Conservation (phyloP, 306 rosid genomes). For the Prunus campanulata region DNA sequence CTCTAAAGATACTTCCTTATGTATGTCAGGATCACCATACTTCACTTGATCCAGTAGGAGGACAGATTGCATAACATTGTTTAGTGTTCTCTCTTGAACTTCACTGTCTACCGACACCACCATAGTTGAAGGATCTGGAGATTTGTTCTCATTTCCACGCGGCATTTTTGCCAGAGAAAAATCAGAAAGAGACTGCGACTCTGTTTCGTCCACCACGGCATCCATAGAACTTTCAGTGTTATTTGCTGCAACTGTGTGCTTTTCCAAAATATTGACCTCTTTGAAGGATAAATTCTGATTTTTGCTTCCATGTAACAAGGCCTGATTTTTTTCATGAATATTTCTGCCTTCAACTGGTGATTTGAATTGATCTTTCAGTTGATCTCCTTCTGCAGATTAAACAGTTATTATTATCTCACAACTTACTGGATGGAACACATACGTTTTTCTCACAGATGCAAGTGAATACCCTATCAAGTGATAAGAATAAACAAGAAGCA, state of each 20-base stretch:
- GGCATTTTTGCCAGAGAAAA: conserved; percentile 7
- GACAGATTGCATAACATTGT: neutral
- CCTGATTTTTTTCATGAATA: no score
- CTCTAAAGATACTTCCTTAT: neutral
- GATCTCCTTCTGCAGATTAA: no score
- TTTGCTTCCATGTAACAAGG: no score
- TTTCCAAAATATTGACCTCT: neutral
- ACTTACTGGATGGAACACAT: no score
- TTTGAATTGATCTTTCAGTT: no score
- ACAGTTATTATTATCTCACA: no score
- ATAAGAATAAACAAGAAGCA: no score
- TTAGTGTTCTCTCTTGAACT: neutral
- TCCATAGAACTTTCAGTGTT: neutral
- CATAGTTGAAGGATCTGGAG: neutral
- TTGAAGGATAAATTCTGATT: no score
- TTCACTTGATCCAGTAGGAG: neutral
- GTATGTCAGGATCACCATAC: conserved; percentile 1
- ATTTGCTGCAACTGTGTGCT: conserved; percentile 1
- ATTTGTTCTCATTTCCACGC: neutral
- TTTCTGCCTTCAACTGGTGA: no score
- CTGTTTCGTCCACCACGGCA: neutral
- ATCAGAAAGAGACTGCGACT: neutral
- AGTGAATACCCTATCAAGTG: no score
- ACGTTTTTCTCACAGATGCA: no score
- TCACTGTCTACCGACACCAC: neutral